phyloP scores from a whole-genome alignment of 2,329 filamentous ascomycete genomes.

The Aspergillus hortae region DNA sequence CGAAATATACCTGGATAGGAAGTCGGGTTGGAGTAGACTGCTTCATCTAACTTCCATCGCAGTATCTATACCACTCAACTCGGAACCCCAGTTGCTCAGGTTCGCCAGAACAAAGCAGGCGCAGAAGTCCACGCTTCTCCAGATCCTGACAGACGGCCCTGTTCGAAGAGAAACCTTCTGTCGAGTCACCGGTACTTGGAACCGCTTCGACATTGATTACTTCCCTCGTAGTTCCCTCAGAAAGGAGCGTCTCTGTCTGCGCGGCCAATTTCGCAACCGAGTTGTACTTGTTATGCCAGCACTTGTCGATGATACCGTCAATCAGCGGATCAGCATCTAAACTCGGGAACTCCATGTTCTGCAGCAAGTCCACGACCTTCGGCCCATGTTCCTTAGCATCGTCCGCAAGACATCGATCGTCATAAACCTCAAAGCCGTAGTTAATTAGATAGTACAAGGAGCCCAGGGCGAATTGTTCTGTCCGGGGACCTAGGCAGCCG shows the following conservation, averaged over 20 bases:
- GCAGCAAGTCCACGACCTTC: constrained; percentile 19
- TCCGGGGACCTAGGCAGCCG: constrained; percentile 24
- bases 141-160: constrained; percentile 21
- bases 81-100: constrained; percentile 21
- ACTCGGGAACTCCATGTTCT: constrained; percentile 22
- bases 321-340: constrained; percentile 21
- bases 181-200: constrained; percentile 1
- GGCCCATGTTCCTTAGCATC: constrained; percentile 22
- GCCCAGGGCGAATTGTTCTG: constrained; percentile 29
- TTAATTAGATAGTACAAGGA: constrained; percentile 31
- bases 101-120: constrained; percentile 17
- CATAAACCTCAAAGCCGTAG: constrained; percentile 30
- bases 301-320: constrained; percentile 13
- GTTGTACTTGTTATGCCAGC: constrained; percentile 19
- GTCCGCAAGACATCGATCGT: constrained; percentile 21
- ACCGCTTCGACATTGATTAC: not conserved
- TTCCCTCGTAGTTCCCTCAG: constrained; percentile 1
- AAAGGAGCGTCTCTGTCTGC: constrained; percentile 7
- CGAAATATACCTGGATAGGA: too few species aligned
- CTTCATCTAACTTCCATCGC: not conserved
- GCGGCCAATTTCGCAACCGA: constrained; percentile 17
- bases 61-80: constrained; percentile 16
- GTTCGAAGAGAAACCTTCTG: constrained; percentile 15
- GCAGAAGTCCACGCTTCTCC: constrained; percentile 22
- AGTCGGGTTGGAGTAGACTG: too few species aligned